Base-by-base conservation (phyloP, 1,284 basidiomycete genomes). In the Sporisorium reilianum region DNA sequence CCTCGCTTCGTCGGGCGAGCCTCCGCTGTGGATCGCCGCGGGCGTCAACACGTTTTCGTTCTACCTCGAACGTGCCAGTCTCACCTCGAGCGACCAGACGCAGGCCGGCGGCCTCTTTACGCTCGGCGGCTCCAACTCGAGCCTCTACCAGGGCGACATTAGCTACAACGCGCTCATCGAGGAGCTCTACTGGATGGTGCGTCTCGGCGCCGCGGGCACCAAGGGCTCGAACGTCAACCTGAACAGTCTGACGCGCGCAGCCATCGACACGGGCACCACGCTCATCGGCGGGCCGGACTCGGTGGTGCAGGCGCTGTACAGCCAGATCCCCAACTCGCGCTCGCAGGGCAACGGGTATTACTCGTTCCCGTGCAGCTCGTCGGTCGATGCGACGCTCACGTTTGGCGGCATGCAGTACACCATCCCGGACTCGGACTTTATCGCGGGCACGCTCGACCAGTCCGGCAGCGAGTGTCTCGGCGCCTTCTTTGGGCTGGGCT, bases 231-330 rank as follows among this genome's bases (percentile, higher is more conserved):
- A 50, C 22, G 61, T 76, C 22, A 48, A 55, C 38, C 58, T 83
- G 2, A 22, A 58, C 18, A n/a, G 49, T 2, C 23, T 66, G 8
- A 62, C 45, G 12, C 76, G 67, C 0, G 74, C 81, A 5, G 76
- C 80, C n/a, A 79, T 84, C 46, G 82, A 84, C 59, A 78, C 82
- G 11, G 82, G 81, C 45, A 82, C 82, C 18, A 78, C 80, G 16
- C 56, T 82, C n/a, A 75, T 84, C 25, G 82, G 80, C 12, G 80
- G 78, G 4, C 82, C 82, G 5, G 61, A 70, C 51, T 57, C 57
- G 20, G 67, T 77, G 7, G 55, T 82, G 16, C 57, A 64, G 7
- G 22, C 44, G 25, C 40, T 84, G 2, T 84, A 84, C 64, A 16
- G 51, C n/a, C 40, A 76, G 5, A 80, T 84, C 38, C 68, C 75